These are phyloP conservation scores for Limnanthes douglasii DNA, from an alignment of 345 rosid species.

Conservation along the genomic window DNA sequence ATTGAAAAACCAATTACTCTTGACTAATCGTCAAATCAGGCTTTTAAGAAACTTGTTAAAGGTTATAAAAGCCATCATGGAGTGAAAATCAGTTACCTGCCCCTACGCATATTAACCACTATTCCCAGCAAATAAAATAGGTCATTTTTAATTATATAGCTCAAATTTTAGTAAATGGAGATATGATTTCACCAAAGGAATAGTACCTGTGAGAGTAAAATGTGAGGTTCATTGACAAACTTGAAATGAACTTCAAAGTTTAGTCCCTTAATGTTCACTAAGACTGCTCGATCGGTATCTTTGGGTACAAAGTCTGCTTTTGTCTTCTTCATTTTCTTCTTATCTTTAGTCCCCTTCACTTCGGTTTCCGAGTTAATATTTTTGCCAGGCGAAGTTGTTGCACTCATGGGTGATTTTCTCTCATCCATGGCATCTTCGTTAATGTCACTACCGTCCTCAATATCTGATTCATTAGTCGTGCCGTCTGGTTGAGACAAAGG, in stretches of 20 bases:
- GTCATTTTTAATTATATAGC: no score
- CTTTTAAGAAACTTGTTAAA: no score
- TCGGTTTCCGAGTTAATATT: no score
- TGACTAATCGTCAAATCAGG: no score
- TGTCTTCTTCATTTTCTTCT: slow-evolving; percentile 18
- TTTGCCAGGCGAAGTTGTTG: no score
- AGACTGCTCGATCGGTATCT: slow-evolving; percentile 33
- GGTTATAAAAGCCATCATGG: no score
- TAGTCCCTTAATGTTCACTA: slow-evolving; percentile 21
- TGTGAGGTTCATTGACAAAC: slow-evolving; percentile 61
- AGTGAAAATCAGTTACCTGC: no score
- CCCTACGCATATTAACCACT: no score
- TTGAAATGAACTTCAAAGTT: slow-evolving; percentile 60
- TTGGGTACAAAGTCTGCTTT: slow-evolving; percentile 7
- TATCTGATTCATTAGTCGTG: slow-evolving; percentile 16
- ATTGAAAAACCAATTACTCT: no score
- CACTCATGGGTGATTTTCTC: no score
- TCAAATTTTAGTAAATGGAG: not conserved
- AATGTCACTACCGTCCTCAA: slow-evolving; percentile 19
- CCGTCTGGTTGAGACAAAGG: no score
- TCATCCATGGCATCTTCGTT: slow-evolving; percentile 14
- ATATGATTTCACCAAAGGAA: not conserved
- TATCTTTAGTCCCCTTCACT: slow-evolving; percentile 15
- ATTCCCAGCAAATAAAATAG: no score
- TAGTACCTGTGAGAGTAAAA: slow-evolving; percentile 80